Evolutionary conservation across 2,329 filamentous ascomycete species (phyloP).

Genomic region (Cladosporium colombiae): DNA sequence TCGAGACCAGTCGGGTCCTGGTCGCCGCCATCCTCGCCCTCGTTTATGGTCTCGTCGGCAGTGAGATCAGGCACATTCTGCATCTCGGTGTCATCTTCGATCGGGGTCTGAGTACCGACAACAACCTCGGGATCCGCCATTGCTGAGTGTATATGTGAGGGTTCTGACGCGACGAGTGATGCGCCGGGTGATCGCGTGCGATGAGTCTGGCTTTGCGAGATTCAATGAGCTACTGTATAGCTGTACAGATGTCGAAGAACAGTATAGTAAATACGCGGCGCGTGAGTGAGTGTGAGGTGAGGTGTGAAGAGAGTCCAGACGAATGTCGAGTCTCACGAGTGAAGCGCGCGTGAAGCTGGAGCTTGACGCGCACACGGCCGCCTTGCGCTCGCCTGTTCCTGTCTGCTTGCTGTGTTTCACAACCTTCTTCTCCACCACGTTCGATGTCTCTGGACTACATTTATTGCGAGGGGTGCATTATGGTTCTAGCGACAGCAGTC

Average conservation of each 20-base stretch:
- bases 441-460: neutral
- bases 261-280: neutral
- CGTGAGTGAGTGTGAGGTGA: neutral
- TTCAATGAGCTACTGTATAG: neutral
- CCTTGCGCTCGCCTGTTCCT: neutral
- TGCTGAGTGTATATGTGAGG: neutral
- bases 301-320: neutral
- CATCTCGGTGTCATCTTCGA: constrained; percentile 47
- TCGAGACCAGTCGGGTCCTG: constrained; percentile 42
- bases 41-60: constrained; percentile 21
- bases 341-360: constrained; percentile 1
- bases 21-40: constrained; percentile 29
- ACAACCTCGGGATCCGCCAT: constrained; percentile 39
- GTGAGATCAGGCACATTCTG: constrained; percentile 37
- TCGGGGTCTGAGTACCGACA: constrained; percentile 27
- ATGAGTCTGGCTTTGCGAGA: neutral
- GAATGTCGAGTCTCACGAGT: neutral
- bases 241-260: neutral
- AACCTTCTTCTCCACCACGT: neutral
- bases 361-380: neutral
- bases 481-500: neutral
- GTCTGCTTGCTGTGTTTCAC: neutral
- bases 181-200: constrained; percentile 13
- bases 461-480: neutral
- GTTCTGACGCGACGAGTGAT: neutral